Evolutionary conservation across 345 rosid genomes (phyloP).

Genomic region (Orychophragmus violaceus): DNA sequence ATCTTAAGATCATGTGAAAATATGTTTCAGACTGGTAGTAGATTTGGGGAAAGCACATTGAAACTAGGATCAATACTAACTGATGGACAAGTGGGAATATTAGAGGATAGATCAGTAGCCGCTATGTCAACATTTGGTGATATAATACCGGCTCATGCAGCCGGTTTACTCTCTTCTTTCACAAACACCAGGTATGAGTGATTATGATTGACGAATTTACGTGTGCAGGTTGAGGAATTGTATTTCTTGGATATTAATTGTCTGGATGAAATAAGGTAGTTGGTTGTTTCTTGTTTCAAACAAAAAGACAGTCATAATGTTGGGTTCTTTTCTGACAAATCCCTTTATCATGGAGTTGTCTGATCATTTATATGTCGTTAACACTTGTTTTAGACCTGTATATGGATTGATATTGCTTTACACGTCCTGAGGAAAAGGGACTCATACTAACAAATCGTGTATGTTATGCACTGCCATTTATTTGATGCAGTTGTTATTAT

Average conservation of each 20-base stretch:
- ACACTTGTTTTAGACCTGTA: conserved; percentile 24
- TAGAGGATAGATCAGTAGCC: conserved; percentile 93
- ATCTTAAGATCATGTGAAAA: background rate
- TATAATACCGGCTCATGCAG: conserved; percentile 91
- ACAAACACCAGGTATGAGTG: conserved; percentile 61
- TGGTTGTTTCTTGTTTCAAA: too few species aligned
- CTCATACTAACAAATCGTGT: background rate
- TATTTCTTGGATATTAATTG: conserved; percentile 20
- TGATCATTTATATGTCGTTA: background rate
- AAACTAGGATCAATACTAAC: conserved; percentile 88
- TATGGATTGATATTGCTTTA: conserved; percentile 33
- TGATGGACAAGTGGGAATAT: conserved; percentile 96
- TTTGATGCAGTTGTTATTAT: too few species aligned
- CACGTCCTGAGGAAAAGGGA: conserved; percentile 34
- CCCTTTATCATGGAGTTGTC: background rate
- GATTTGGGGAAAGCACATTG: too few species aligned
- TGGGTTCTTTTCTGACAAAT: background rate
- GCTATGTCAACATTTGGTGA: conserved; percentile 97
- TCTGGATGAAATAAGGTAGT: conserved; percentile 17
- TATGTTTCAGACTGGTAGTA: conserved; percentile 77
- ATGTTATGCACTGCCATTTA: too few species aligned
- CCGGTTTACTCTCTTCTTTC: conserved; percentile 96
- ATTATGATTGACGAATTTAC: too few species aligned
- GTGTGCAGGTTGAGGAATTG: conserved; percentile 32
- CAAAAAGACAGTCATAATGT: background rate